phyloP scores from a whole-genome alignment of 371 early-diverging fungal species.

The Thermomucor indicae-seudaticae region DNA sequence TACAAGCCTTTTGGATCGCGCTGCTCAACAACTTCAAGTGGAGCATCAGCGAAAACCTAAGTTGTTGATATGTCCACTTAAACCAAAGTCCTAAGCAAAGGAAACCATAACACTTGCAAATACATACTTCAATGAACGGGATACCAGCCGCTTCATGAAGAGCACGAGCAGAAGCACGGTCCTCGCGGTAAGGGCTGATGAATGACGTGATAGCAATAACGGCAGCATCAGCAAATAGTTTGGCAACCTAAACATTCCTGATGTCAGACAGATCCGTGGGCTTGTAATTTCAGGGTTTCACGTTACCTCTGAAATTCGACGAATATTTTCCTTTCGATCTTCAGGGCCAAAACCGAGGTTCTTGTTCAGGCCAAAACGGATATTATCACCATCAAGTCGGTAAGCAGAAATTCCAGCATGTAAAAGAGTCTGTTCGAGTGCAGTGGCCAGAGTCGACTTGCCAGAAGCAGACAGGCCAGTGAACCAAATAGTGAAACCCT shows the following conservation, averaged over 20 bases:
- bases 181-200: conserved; percentile 84
- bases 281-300: not conserved
- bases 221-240: conserved; percentile 86
- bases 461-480: conserved; percentile 94
- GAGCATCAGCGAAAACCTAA: conserved; percentile 77
- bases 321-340: conserved; percentile 91
- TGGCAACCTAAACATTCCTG: conserved; percentile 57
- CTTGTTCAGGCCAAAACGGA: conserved; percentile 93
- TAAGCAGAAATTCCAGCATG: conserved; percentile 71
- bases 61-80: not conserved
- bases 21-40: conserved; percentile 82
- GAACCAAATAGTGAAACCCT: conserved; percentile 90
- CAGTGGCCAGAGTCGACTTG: conserved; percentile 88
- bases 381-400: conserved; percentile 94
- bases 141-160: conserved; percentile 74
- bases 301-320: conserved; percentile 83
- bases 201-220: conserved; percentile 84
- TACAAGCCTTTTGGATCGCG: conserved; percentile 96
- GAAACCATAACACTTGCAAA: not conserved
- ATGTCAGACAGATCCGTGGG: not conserved
- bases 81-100: too few species aligned
- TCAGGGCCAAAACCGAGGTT: conserved; percentile 88
- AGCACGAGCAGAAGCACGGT: conserved; percentile 77
- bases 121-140: conserved; percentile 66
- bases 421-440: conserved; percentile 83